Conservation (phyloP, 352 stramenopile species). For the Globisporangium okanoganense region DNA sequence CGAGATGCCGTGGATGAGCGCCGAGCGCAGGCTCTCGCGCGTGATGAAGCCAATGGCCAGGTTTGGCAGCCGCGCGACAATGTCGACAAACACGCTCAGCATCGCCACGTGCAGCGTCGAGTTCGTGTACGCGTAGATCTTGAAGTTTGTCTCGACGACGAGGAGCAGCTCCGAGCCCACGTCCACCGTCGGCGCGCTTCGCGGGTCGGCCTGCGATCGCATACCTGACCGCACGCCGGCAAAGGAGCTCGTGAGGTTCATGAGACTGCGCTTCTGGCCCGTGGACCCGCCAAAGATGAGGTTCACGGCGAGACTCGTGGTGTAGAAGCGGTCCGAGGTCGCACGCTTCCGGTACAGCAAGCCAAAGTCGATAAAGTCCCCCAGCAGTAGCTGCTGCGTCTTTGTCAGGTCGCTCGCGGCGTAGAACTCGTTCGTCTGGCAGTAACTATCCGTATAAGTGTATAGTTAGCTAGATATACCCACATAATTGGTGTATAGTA, state of each 20-base stretch:
- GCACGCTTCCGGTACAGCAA: constrained; percentile 68
- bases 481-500: too few species aligned
- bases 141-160: constrained; percentile 92
- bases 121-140: constrained; percentile 89
- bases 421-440: constrained; percentile 84
- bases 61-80: constrained; percentile 87
- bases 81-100: constrained; percentile 90
- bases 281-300: constrained; percentile 84
- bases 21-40: constrained; percentile 84
- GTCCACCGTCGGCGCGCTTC: constrained; percentile 26
- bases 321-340: constrained; percentile 79
- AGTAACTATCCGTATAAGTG: constrained; percentile 40
- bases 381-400: constrained; percentile 72
- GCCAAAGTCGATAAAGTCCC: constrained; percentile 86
- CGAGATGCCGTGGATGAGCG: constrained; percentile 88
- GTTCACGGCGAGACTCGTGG: constrained; percentile 86
- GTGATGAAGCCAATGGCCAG: constrained; percentile 91
- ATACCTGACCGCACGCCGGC: constrained; percentile 31
- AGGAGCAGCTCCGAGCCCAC: constrained; percentile 48
- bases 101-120: constrained; percentile 91
- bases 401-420: constrained; percentile 69
- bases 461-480: background rate
- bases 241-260: constrained; percentile 50
- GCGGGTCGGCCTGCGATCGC: constrained; percentile 41
- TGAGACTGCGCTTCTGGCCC: constrained; percentile 49